Percentiles rank a stretch among this genome's conserved stretches.
Conservation (phyloP, 2,329 filamentous ascomycete genomes). For the Colletotrichum echinochloae region DNA sequence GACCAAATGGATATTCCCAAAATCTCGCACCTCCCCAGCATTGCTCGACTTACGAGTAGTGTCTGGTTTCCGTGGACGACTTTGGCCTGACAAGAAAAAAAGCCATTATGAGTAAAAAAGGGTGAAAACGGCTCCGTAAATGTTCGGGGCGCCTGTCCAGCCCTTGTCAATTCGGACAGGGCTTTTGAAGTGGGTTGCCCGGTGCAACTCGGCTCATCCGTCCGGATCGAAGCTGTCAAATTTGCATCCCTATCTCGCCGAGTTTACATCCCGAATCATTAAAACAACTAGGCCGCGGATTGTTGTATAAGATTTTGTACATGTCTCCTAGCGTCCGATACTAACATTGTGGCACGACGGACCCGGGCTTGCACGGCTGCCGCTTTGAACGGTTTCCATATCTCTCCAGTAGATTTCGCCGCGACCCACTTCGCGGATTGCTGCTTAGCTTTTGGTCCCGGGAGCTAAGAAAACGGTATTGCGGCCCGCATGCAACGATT, state of each 20-base stretch:
- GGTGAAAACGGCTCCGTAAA: neutral
- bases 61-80: neutral
- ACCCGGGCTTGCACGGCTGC: neutral
- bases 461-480: too few species aligned
- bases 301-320: neutral
- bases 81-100: neutral
- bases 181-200: neutral
- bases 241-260: neutral
- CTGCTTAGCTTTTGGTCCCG: too few species aligned
- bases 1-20: neutral
- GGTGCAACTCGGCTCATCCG: neutral
- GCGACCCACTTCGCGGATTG: too few species aligned
- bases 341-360: neutral
- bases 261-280: accelerated
- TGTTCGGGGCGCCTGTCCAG: neutral
- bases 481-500: too few species aligned
- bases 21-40: neutral
- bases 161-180: neutral
- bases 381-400: neutral
- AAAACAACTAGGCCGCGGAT: neutral
- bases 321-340: neutral
- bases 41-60: neutral
- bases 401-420: too few species aligned
- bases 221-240: neutral
- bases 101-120: neutral